phyloP scores from a whole-genome alignment of 2,329 filamentous ascomycete genomes.

The Penicillium sp. region DNA sequence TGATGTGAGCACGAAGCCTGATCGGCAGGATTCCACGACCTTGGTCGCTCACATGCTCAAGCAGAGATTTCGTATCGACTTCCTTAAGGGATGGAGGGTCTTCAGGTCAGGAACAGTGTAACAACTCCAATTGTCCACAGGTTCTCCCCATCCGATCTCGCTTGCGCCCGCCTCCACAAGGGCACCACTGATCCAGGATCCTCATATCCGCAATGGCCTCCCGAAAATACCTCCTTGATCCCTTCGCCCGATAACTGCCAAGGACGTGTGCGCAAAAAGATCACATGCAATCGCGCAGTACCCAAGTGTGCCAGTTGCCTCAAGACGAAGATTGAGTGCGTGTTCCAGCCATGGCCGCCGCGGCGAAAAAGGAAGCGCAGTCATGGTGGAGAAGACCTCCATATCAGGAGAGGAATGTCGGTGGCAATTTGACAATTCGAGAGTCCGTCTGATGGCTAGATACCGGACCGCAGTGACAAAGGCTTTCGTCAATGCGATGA shows the following conservation, averaged over 20 bases:
- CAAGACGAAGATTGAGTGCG: conserved; percentile 33
- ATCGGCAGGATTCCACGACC: too few relatives aligned
- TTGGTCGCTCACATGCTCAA: too few relatives aligned
- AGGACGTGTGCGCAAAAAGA: conserved; percentile 32
- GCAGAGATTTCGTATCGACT: too few relatives aligned
- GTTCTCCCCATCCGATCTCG: neutral
- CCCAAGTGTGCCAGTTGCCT: conserved; percentile 32
- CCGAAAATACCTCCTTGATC: neutral
- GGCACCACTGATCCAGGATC: neutral
- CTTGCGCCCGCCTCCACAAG: conserved; percentile 3
- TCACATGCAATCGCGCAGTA: conserved; percentile 35
- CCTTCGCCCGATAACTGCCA: conserved; percentile 14
- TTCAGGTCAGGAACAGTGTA: too few relatives aligned
- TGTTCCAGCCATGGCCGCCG: conserved; percentile 37
- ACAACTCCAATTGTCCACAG: too few relatives aligned
- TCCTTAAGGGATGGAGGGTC: too few relatives aligned
- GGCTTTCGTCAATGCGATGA: conserved; percentile 15
- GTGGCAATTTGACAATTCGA: neutral
- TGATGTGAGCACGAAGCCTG: too few relatives aligned
- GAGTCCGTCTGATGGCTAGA: conserved; percentile 3
- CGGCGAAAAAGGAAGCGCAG: conserved; percentile 35
- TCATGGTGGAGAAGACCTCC: conserved; percentile 21
- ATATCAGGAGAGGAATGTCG: conserved; percentile 15
- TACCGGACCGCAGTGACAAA: conserved; percentile 7
- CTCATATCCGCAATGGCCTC: neutral